Conservation (phyloP, 2,329 filamentous ascomycete species). For the Colletotrichum lupini region DNA sequence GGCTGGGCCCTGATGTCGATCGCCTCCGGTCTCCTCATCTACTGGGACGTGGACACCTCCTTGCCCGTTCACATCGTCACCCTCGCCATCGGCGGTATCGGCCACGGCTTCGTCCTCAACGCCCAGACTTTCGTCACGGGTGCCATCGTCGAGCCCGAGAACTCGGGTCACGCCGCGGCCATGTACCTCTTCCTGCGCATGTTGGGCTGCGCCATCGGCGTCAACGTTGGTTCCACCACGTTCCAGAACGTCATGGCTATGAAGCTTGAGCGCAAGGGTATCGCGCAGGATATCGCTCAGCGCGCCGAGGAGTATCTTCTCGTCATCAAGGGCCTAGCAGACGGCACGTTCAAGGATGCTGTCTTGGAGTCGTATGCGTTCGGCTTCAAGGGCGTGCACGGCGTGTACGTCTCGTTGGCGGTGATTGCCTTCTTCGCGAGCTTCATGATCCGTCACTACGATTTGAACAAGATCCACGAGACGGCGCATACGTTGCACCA, state of each 20-base stretch:
- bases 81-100: constrained; percentile 35
- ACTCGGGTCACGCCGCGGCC: constrained; percentile 36
- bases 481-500: constrained; percentile 29
- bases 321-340: constrained; percentile 29
- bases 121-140: constrained; percentile 40
- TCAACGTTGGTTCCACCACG: constrained; percentile 37
- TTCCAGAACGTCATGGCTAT: constrained; percentile 39
- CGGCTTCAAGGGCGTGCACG: constrained; percentile 34
- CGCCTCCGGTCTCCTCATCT: constrained; percentile 35
- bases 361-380: constrained; percentile 28
- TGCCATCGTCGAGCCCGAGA: constrained; percentile 32
- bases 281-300: constrained; percentile 29
- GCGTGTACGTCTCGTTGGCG: constrained; percentile 29
- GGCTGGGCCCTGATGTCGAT: constrained; percentile 45
- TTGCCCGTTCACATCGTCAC: constrained; percentile 34
- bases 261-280: constrained; percentile 33
- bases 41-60: constrained; percentile 32
- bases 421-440: constrained; percentile 29
- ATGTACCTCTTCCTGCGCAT: constrained; percentile 38
- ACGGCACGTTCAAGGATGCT: constrained; percentile 32
- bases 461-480: constrained; percentile 32
- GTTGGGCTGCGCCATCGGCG: constrained; percentile 37
- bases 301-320: constrained; percentile 30
- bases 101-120: constrained; percentile 39
- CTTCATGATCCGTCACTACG: constrained; percentile 34